Base-by-base conservation (phyloP, 2,329 filamentous ascomycete genomes). In the Alternaria ventricosa region DNA sequence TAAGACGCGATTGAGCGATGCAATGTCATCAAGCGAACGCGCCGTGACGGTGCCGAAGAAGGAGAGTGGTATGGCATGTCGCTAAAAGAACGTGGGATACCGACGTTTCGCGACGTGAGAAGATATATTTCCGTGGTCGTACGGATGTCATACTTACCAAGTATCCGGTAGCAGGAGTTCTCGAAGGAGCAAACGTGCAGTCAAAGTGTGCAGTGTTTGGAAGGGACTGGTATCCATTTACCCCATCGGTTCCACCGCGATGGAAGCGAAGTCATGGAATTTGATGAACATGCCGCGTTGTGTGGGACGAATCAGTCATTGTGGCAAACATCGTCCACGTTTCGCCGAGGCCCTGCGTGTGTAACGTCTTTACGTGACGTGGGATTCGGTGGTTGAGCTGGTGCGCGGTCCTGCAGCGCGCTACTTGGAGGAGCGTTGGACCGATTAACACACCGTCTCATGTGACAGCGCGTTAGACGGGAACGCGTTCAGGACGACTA, bases 351-450 rank as follows among this genome's bases (percentile, higher is more conserved):
- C 66, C 22, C 67, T 68, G 47, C 27, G 50, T 66, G 63, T 46
- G 68, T 72, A 71, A 71, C 47, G 33, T 55, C 11, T 51, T 77
- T 76, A 76, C 75, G 66, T 70, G 67, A 72, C 75, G 75, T 74
- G 76, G 76, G 75, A 72, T 76, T 33, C 20, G 36, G 41, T 44
- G 22, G 12, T 65, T 45, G 20, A 54, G 49, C 25, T 55, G 53
- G 28, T 33, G 28, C 27, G 47, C 18, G 47, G n/a, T 51, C 18
- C 27, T 33, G 45, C 28, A 30, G 25, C 23, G 33, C 46, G 36
- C 36, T 41, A 41, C 36, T 18, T 41, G 36, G 36, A 41, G 36
- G 33, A 36, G 36, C 36, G 36, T 41, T 4, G 4, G 36, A 41
- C 36, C 2, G 13, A 27, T 30, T 46, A 41, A 54, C 33, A 47